phyloP scores from a whole-genome alignment of 768 basidiomycete species.

The Lentinula sp. region DNA sequence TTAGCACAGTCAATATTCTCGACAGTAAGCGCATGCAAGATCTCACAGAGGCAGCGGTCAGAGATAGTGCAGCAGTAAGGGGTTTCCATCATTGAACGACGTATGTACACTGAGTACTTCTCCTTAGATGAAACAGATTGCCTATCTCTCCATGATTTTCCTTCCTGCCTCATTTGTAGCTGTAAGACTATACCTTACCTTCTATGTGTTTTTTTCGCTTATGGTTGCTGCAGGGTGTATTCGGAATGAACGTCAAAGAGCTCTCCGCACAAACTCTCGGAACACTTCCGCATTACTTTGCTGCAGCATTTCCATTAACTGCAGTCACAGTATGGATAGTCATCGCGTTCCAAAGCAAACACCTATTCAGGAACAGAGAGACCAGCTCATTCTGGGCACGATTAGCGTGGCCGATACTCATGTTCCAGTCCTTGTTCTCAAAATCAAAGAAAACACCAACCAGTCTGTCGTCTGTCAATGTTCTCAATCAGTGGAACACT shows the following conservation, averaged over 20 bases:
- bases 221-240: constrained; percentile 33
- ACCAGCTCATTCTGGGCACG: constrained; percentile 3
- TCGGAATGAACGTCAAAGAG: constrained; percentile 54
- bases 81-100: not conserved
- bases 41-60: constrained; percentile 43
- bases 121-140: constrained; percentile 47
- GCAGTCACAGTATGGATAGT: constrained; percentile 47
- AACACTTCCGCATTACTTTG: constrained; percentile 36
- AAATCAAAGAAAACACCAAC: not conserved
- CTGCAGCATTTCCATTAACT: constrained; percentile 40
- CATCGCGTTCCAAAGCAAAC: constrained; percentile 44
- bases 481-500: not conserved
- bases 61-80: constrained; percentile 4
- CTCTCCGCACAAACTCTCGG: constrained; percentile 29
- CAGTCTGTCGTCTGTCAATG: not conserved
- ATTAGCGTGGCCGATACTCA: constrained; percentile 6
- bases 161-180: constrained; percentile 51
- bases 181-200: constrained; percentile 15
- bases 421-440: not conserved
- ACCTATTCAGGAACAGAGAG: not conserved
- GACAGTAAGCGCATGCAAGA: constrained; percentile 48
- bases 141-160: constrained; percentile 59
- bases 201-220: not conserved
- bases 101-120: not conserved
- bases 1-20: constrained; percentile 51